Base-by-base conservation (phyloP, 108 stramenopile genomes). In the Epithemia pelagica region DNA sequence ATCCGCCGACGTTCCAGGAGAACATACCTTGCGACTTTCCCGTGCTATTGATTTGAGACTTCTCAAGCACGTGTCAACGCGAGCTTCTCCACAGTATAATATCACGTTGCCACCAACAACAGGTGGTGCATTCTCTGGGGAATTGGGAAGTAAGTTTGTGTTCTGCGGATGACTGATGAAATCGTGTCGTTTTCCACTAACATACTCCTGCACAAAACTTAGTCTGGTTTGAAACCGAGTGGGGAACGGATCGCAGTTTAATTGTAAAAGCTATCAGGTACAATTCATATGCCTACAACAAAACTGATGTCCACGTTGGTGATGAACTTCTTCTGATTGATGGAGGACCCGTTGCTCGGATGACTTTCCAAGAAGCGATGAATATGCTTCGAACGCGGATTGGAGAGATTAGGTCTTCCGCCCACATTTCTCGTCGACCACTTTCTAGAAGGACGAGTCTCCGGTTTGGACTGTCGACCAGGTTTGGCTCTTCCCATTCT, bases 161-260 rank as follows among this genome's bases (percentile, higher is more conserved):
- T n/a, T 52, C 15, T 52, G 18, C 52, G 52, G 52, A 52, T 52
- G 52, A 62, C 15, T 63, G 63, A 23, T 87, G 84, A 84, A 73
- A 77, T 69, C 90, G 93, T 23, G 92, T 94, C 57, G 77, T 97
- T 27, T 95, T 95, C 30, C 77, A n/a, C n/a, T n/a, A n/a, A n/a
- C n/a, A n/a, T n/a, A n/a, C n/a, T n/a, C n/a, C n/a, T n/a, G n/a
- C n/a, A n/a, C 37, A 15, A 46, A 46, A 46, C 5, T 10, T 15
- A 46, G 37, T 96, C 28, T 98, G 85, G 81, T 95, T 98, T 69
- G 97, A 98, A 82, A 96, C 96, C 23, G 95, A 95, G 32, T 95
- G 89, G 87, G 78, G 82, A 57, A 71, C 69, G 19, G 87, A 91
- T 27, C 66, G 77, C 53, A 74, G 82, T 55, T 72, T 96, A 5